Base-by-base conservation (phyloP, 2,329 filamentous ascomycete genomes). In the Claviceps sp. region DNA sequence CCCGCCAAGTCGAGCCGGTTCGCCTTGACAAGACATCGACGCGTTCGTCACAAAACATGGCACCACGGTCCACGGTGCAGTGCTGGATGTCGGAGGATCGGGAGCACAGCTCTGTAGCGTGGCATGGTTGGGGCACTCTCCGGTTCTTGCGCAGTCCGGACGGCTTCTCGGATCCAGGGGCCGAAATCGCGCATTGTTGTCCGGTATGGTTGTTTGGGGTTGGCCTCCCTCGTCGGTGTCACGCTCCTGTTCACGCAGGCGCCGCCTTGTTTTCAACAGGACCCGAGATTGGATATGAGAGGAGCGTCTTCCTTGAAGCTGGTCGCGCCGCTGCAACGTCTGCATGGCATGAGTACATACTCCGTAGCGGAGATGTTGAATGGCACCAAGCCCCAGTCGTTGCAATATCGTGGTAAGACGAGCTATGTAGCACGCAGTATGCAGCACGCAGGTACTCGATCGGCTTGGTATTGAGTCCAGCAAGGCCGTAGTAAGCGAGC, bases 301-400 rank as follows among this genome's bases (percentile, higher is more conserved):
- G 43, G 37, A 41, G 37, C 22, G 34, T 17, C 37, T 53, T 50
- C 50, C 45, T 48, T 38, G 44, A 24, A 39, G 17, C 30, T 19
- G 24, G 37, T 38, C 37, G 22, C 46, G 49, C 48, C 47, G 49
- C 52, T 47, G 24, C 47, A 52, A 52, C 41, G 11, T 41, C 42
- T 50, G 49, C 50, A 49, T 47, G 38, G 47, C 42, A 47, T 52
- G 52, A 54, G 41, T 47, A 34, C 10, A 34, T 30, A 10, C 26
- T 30, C 26, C 26, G 26, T 30, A 26, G 38, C 50, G 53, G 48
- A 52, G 50, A 38, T 40, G 50, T 45, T 45, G 30, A 52, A 46
- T 26, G 46, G 47, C 50, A 17, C 19, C 50, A 45, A 34, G 43
- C 19, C 52, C 50, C 50, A 50, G 45, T 17, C 11, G 41, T 41